Percentiles rank a stretch among this genome's conserved stretches.
These are phyloP conservation scores for Saccharum hybrid DNA, from an alignment of 202 grass and related monocot genomes.

Conservation along the genomic window DNA sequence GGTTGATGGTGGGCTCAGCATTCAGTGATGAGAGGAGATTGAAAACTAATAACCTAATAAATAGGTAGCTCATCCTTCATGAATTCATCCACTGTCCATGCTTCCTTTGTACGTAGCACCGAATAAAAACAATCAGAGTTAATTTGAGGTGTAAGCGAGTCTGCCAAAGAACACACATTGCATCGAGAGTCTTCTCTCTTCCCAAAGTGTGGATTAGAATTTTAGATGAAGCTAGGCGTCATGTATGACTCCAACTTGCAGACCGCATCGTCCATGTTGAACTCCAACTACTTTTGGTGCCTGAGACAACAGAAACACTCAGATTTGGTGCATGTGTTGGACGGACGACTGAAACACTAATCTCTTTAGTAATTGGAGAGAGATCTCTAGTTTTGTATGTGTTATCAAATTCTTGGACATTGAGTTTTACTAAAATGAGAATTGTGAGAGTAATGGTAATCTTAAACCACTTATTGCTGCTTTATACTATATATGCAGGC, in stretches of 20 bases:
- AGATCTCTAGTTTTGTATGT: constrained; percentile 5
- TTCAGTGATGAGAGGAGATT: neutral
- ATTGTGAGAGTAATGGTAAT: neutral
- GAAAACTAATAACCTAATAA: neutral
- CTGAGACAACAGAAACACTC: neutral
- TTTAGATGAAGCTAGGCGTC: neutral
- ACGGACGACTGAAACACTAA: neutral
- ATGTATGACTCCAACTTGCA: neutral
- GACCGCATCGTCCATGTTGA: neutral
- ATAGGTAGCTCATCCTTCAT: neutral
- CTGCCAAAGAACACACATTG: neutral
- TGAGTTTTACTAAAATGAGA: neutral
- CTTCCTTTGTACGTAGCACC: neutral
- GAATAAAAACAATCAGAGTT: too few relatives aligned
- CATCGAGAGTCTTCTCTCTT: too few relatives aligned
- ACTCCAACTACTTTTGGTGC: neutral
- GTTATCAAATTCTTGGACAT: constrained; percentile 1
- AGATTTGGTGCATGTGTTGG: neutral
- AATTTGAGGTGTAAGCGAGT: neutral
- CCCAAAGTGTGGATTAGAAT: neutral
- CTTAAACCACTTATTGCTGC: neutral
- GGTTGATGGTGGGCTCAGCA: neutral
- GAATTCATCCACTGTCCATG: too few relatives aligned
- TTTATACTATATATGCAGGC: neutral
- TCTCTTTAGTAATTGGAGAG: neutral